A percentile compares a stretch with the other conserved stretches of the same genome.
These are phyloP conservation scores for Podaxis sp. DNA, from an alignment of 768 basidiomycete genomes.

Conservation along the genomic window DNA sequence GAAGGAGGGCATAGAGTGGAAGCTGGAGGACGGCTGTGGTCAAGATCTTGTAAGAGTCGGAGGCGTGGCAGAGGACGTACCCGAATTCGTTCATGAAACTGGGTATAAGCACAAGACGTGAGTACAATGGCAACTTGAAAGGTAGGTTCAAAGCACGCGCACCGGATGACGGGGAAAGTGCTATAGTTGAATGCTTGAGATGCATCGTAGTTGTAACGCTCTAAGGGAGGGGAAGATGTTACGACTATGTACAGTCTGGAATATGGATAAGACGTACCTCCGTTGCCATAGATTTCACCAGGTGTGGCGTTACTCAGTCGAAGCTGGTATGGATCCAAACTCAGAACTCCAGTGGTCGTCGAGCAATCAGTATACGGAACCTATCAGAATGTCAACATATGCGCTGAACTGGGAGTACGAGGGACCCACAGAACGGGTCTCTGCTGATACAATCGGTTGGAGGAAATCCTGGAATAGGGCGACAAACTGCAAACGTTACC, in stretches of 20 bases:
- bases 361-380: slow-evolving; percentile 59
- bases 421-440: slow-evolving; percentile 40
- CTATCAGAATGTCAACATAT: slow-evolving; percentile 19
- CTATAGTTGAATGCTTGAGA: slow-evolving; percentile 47
- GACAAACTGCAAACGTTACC: slow-evolving; percentile 32
- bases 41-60: neutral
- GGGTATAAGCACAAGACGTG: neutral
- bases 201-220: slow-evolving; percentile 55
- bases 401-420: neutral
- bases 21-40: slow-evolving; percentile 24
- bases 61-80: slow-evolving; percentile 20
- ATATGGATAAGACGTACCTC: slow-evolving; percentile 26
- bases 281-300: slow-evolving; percentile 53
- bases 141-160: slow-evolving; percentile 1
- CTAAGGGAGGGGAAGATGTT: slow-evolving; percentile 22
- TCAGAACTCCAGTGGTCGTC: slow-evolving; percentile 53
- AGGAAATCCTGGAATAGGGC: slow-evolving; percentile 50
- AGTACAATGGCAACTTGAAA: neutral
- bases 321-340: slow-evolving; percentile 48
- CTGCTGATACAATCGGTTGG: slow-evolving; percentile 40
- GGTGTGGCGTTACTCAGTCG: slow-evolving; percentile 45
- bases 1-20: slow-evolving; percentile 62
- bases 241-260: neutral
- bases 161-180: slow-evolving; percentile 47
- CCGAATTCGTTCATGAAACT: slow-evolving; percentile 61